Base-by-base conservation (phyloP, 352 stramenopile genomes). In the Phytophthora vignae region DNA sequence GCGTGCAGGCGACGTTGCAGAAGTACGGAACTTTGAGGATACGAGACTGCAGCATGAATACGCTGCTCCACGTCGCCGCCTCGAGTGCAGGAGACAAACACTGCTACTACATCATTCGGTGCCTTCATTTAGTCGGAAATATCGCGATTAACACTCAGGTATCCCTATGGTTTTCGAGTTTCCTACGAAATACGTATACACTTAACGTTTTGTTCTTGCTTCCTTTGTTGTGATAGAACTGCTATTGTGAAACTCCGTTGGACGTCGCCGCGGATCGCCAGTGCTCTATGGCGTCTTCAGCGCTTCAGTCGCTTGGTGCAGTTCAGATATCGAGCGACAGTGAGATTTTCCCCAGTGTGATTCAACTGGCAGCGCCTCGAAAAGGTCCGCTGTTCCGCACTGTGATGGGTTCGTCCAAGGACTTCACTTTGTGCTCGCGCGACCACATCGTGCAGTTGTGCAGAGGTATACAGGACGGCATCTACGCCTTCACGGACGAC, bases 11-110 rank as follows among this genome's bases (percentile, higher is more conserved):
- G 31, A 81, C 71, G 5, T 17, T 76, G 42, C 50, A 74, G 40
- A 87, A 87, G 52, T 84, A 84, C 49, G 82, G 79, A 1, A 87
- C 78, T 5, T 44, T 89, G 25, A 68, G 78, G 33, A 83, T 89
- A 63, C 74, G 81, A 52, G 81, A 89, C 55, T 85, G 74, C 55
- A 82, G 78, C 14, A 87, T 89, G 81, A 89, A 87, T 40, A 85
- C 78, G 10, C 54, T 89, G 19, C 70, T 89, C n/a, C 81, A 89
- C 66, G 52, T 89, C 55, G 77, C 81, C 10, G 81, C 77, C n/a
- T 64, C 64, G 6, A 77, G 72, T 69, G 73, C 75, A 44, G 71
- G 64, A 17, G 74, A 82, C 40, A 75, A 78, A 4, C 69, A 87
- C 25, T 80, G 74, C 50, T 78, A 79, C 49, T 89, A 87, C 62